Percentiles rank a stretch among this genome's conserved stretches.
Conservation (phyloP, 257 asterid species). For the Linderniella brevidens region DNA sequence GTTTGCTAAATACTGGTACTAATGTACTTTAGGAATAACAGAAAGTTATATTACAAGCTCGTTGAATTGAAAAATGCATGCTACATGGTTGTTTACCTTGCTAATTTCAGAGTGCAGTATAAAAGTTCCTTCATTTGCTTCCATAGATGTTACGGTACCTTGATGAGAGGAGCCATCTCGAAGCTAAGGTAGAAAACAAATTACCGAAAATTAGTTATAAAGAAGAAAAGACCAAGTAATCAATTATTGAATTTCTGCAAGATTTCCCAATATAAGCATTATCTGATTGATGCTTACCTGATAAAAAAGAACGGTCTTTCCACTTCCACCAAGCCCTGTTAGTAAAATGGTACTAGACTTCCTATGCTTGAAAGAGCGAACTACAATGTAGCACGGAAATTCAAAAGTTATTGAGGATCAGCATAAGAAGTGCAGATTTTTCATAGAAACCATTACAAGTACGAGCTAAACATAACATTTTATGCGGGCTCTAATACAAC, state of each 20-base stretch:
- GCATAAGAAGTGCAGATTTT: background rate
- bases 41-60: too few relatives aligned
- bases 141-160: conserved; percentile 88
- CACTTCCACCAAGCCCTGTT: conserved; percentile 63
- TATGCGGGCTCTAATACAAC: too few relatives aligned
- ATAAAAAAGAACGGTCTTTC: conserved; percentile 62
- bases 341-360: conserved; percentile 40
- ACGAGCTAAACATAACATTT: too few relatives aligned
- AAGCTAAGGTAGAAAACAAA: conserved; percentile 29
- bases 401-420: background rate
- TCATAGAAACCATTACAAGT: background rate
- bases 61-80: too few relatives aligned
- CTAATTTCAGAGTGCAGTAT: conserved; percentile 44
- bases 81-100: conserved; percentile 24
- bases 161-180: conserved; percentile 78
- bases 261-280: background rate
- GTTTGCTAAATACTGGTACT: too few relatives aligned
- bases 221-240: too few relatives aligned
- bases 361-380: conserved; percentile 31
- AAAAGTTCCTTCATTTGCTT: conserved; percentile 64
- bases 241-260: too few relatives aligned
- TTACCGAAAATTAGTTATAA: background rate
- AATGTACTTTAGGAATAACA: too few relatives aligned
- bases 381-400: conserved; percentile 20
- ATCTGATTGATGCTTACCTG: conserved; percentile 22